Evolutionary conservation across 306 rosid genomes (phyloP).

Genomic region (Urtica urens): DNA sequence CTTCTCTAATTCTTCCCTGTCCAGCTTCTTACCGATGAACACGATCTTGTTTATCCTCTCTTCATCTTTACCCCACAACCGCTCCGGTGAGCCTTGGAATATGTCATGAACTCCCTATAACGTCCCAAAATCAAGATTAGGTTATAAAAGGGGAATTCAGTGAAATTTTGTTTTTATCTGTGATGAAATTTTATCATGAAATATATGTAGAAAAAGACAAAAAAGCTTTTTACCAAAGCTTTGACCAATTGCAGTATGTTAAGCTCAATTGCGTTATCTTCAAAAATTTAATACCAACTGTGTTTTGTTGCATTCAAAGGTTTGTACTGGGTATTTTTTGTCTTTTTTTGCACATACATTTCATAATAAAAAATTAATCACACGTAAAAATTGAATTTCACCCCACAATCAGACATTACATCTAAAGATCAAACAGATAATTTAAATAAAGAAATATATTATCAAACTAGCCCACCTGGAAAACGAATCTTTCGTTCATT

Average conservation of each 20-base stretch:
- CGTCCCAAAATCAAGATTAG: not conserved
- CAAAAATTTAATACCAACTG: too few relatives aligned
- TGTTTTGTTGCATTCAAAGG: too few relatives aligned
- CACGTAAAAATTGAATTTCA: too few relatives aligned
- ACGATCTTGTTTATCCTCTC: constrained; percentile 79
- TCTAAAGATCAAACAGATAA: not conserved
- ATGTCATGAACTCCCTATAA: constrained; percentile 94
- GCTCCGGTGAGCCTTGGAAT: constrained; percentile 95
- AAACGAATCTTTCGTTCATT: constrained; percentile 92
- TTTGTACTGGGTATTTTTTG: too few relatives aligned
- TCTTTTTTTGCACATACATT: too few relatives aligned
- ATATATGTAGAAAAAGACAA: not conserved
- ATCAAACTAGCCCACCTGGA: constrained; percentile 52
- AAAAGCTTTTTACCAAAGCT: too few relatives aligned
- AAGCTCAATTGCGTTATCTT: too few relatives aligned
- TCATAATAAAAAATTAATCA: too few relatives aligned
- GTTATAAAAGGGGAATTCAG: not conserved
- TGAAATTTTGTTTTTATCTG: too few relatives aligned
- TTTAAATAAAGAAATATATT: not conserved
- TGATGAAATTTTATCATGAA: too few relatives aligned
- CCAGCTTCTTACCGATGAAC: constrained; percentile 83
- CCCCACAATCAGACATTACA: too few relatives aligned
- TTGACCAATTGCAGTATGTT: too few relatives aligned
- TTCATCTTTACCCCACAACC: constrained; percentile 79
- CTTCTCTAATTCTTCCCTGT: constrained; percentile 60